Conservation (phyloP, 139 green algal species). For the Desmodesmus armatus region DNA sequence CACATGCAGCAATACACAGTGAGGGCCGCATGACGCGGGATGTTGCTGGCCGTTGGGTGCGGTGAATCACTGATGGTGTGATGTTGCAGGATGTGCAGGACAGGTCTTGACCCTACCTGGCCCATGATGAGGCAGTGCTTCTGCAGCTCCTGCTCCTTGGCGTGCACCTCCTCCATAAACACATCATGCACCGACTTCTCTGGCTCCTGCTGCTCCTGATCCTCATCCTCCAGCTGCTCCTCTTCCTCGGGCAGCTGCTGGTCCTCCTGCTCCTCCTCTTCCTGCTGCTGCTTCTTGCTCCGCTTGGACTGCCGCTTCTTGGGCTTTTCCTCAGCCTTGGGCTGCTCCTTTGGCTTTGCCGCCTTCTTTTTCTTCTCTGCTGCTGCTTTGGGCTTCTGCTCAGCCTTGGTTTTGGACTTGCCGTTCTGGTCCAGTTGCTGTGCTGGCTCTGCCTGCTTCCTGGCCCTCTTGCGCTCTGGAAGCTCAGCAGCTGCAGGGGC, state of each 20-base stretch:
- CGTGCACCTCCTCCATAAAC: slow-evolving; percentile 10
- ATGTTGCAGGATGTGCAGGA: not conserved
- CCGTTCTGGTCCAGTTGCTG: too few relatives aligned
- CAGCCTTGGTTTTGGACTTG: too few relatives aligned
- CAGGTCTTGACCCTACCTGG: not conserved
- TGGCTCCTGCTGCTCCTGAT: not conserved
- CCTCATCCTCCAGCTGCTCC: not conserved
- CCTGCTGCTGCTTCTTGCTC: slow-evolving; percentile 25
- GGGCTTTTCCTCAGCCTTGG: too few relatives aligned
- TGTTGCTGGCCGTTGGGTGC: not conserved
- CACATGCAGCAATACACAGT: not conserved
- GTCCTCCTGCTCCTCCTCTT: not conserved
- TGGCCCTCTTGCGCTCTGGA: too few relatives aligned
- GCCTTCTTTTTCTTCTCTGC: not conserved
- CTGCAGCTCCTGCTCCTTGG: not conserved
- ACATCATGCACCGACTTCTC: not conserved
- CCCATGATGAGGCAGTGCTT: slow-evolving; percentile 1
- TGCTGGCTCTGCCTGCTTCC: too few relatives aligned
- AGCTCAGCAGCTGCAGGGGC: too few relatives aligned
- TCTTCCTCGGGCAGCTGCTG: not conserved
- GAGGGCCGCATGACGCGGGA: not conserved
- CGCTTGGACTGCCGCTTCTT: too few relatives aligned
- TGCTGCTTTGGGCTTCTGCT: too few relatives aligned
- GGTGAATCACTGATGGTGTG: not conserved
- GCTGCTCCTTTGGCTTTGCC: not conserved